Evolutionary conservation across 345 rosid species (phyloP), one percentile per base, ranked within the genome.

Genomic region (Syzygium aromaticum): DNA sequence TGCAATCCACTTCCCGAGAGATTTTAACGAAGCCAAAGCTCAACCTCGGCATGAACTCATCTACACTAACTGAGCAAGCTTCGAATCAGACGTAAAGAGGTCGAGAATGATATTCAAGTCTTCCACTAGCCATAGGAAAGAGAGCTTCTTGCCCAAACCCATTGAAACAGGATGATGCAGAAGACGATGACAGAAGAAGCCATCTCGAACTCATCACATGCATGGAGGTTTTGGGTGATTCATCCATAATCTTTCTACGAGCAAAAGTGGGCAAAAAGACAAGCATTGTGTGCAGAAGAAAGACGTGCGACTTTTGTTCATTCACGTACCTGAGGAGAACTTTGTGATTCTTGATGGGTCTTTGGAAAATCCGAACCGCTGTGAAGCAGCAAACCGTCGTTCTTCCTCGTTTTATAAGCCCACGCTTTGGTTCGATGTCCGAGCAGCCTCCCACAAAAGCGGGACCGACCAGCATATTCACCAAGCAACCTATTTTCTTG

Each of bases 391-490:
- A 38, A 73, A 38, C 38, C 49, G 49, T 73, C 82, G 21, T 73
- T 38, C 27, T 73, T 73, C 82, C 82, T 73, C 49, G 27, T 73
- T 73, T 73, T 73, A 73, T 73, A 73, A 73, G 15, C 49, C 82
- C 82, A 38, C 23, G 27, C 82, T 73, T 22, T 14, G 64, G 12
- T 59, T 43, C 59, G 14, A 10, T 38, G 82, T 17, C 7, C 82
- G 49, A 38, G 82, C 49, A 73, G 88, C 86, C 84, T 85, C 91
- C 86, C 91, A 84, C 91, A 92, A 84, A 91, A 87, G 90, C 88
- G 86, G 87, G 89, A 73, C 91, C 92, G 84, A 88, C 90, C 54
- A 38, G 43, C 43, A 10, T 73, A 73, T 19, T 19, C 86, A 86
- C 90, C 87, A 85, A 90, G 87, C 93, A 85, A 84, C 88, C 88